A percentile compares a stretch with the other conserved stretches of the same genome.
phyloP scores from a whole-genome alignment of 441 rosid species.

The Mallotus japonicus region DNA sequence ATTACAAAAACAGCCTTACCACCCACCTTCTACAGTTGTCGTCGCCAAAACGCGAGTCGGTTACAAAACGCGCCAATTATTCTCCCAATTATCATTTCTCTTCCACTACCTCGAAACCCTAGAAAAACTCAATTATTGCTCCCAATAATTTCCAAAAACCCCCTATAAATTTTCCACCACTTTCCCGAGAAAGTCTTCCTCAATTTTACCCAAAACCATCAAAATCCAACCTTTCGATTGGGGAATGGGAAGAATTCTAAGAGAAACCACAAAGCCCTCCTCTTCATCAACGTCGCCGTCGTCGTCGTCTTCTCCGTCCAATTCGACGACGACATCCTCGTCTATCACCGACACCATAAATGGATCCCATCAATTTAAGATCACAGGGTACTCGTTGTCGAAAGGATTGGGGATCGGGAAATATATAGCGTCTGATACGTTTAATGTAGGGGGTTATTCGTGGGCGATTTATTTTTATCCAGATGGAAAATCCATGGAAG shows the following conservation, averaged over 20 bases:
- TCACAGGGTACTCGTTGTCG: conserved; percentile 26
- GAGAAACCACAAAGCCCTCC: conserved; percentile 20
- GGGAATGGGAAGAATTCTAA: conserved; percentile 24
- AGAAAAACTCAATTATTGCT: background rate
- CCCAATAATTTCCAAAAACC: background rate
- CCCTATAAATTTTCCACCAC: background rate
- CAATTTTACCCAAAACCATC: background rate
- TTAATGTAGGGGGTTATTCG: conserved; percentile 72
- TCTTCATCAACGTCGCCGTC: background rate
- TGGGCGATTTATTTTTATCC: conserved; percentile 96
- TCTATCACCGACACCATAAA: conserved; percentile 25
- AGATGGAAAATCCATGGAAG: conserved; percentile 89
- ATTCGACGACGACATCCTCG: conserved; percentile 18
- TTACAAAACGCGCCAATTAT: background rate
- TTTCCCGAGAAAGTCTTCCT: background rate
- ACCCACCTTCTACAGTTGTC: background rate
- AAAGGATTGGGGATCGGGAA: conserved; percentile 86
- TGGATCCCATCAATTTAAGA: conserved; percentile 28
- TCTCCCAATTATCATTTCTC: background rate
- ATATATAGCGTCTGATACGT: conserved; percentile 71
- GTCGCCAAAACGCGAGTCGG: background rate
- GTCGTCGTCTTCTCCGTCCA: conserved; percentile 2
- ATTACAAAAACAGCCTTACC: conserved; percentile 12
- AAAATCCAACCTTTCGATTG: background rate
- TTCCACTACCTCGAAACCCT: conserved; percentile 13